These are phyloP conservation scores for Pestalotiopsis sp. DNA, from an alignment of 2,329 filamentous ascomycete species.

Conservation along the genomic window DNA sequence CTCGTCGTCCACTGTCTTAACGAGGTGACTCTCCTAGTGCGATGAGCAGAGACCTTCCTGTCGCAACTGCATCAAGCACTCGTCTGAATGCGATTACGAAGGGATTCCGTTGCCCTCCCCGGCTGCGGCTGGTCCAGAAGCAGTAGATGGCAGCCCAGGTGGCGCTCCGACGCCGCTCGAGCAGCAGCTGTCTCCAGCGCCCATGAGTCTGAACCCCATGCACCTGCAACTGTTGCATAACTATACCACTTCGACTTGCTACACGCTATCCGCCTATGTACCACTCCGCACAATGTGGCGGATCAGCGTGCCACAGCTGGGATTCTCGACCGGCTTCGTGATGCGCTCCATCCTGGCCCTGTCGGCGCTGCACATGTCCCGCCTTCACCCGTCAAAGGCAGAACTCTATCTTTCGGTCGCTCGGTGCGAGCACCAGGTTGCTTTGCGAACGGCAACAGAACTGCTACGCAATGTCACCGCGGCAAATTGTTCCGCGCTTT, in stretches of 20 bases:
- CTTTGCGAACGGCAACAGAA: background rate
- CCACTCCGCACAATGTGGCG: background rate
- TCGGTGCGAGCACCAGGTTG: background rate
- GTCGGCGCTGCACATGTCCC: background rate
- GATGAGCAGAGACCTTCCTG: background rate
- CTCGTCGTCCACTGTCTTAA: background rate
- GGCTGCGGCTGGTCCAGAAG: background rate
- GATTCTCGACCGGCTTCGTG: background rate
- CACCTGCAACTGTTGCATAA: constrained; percentile 1
- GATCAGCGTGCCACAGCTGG: background rate
- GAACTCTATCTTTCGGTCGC: background rate
- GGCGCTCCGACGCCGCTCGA: background rate
- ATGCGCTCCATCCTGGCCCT: background rate
- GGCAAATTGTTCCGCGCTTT: background rate
- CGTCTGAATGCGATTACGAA: background rate
- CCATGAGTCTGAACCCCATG: background rate
- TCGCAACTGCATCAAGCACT: constrained; percentile 4
- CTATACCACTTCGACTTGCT: background rate
- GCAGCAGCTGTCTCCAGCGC: background rate
- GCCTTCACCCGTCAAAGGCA: background rate
- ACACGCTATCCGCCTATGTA: background rate
- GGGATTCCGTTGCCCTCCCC: background rate
- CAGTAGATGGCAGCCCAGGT: background rate
- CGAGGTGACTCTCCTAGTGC: background rate
- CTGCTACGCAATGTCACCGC: background rate